phyloP scores from a whole-genome alignment of 1,284 basidiomycete species.

The Heterobasidion occidentale region DNA sequence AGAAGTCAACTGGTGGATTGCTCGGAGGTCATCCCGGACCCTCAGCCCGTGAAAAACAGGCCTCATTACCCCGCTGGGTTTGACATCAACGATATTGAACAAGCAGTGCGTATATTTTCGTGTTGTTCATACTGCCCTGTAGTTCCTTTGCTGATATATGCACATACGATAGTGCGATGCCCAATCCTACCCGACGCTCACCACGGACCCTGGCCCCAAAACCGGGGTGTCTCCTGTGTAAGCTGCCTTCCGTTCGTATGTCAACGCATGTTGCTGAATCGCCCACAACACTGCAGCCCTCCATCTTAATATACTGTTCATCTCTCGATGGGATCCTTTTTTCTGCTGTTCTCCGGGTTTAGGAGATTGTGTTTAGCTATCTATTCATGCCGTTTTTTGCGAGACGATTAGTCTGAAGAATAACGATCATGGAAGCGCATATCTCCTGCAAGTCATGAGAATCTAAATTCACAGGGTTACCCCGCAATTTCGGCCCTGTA shows the following conservation, averaged over 20 bases:
- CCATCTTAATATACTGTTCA: too few relatives aligned
- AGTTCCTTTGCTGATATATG: not conserved
- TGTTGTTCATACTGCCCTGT: not conserved
- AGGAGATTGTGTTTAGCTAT: too few relatives aligned
- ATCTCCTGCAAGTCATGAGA: too few relatives aligned
- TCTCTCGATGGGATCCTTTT: too few relatives aligned
- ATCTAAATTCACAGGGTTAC: too few relatives aligned
- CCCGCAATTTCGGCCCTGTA: too few relatives aligned
- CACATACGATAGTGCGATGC: not conserved
- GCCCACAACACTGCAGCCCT: too few relatives aligned
- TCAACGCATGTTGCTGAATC: too few relatives aligned
- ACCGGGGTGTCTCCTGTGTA: not conserved
- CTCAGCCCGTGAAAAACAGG: not conserved
- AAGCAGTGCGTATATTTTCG: not conserved
- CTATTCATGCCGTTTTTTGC: too few relatives aligned
- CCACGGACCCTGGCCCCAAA: not conserved
- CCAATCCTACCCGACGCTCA: not conserved
- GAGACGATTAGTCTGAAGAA: too few relatives aligned
- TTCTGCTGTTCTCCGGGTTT: too few relatives aligned
- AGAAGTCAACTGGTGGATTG: slow-evolving; percentile 20
- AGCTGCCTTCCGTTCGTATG: not conserved
- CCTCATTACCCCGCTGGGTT: not conserved
- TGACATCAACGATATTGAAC: not conserved
- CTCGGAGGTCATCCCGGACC: slow-evolving; percentile 24
- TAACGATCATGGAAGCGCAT: too few relatives aligned